Conservation (phyloP, 257 asterid genomes). For the Paraleonurus japonicus region DNA sequence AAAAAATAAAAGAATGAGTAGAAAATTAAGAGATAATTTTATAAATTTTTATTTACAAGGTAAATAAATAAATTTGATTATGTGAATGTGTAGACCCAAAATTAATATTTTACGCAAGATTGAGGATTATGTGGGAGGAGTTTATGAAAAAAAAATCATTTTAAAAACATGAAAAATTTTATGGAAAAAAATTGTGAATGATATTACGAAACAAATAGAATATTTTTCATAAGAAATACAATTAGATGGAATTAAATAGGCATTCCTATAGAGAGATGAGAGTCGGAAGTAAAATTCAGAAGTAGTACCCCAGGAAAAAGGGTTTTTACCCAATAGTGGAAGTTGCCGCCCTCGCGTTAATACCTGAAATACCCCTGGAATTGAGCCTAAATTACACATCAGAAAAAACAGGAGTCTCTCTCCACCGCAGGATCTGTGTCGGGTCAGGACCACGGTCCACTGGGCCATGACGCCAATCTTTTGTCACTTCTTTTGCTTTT, state of each 20-base stretch:
- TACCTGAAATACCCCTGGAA: slow-evolving; percentile 11
- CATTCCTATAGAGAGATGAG: slow-evolving; percentile 20
- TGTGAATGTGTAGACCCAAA: no score
- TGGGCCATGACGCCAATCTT: slow-evolving; percentile 36
- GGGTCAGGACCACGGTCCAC: slow-evolving; percentile 43
- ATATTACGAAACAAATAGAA: no score
- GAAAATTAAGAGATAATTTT: no score
- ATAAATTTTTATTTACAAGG: no score
- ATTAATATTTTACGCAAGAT: no score
- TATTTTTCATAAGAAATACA: neutral
- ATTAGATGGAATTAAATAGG: slow-evolving; percentile 7
- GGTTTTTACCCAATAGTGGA: slow-evolving; percentile 30
- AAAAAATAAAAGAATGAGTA: no score
- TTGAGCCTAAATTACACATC: slow-evolving; percentile 8
- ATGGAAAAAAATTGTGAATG: no score
- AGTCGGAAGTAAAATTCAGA: slow-evolving; percentile 28
- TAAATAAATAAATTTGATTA: no score
- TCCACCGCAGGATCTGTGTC: slow-evolving; percentile 45
- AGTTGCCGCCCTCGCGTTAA: slow-evolving; percentile 16
- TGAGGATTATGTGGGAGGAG: no score
- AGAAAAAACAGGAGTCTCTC: slow-evolving; percentile 29
- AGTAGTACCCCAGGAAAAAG: slow-evolving; percentile 26
- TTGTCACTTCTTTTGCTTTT: slow-evolving; percentile 30
- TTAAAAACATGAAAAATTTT: no score
- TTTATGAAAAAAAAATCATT: no score